These are phyloP conservation scores for Coemansia sp. DNA, from an alignment of 192 early-diverging fungal species.

Conservation along the genomic window DNA sequence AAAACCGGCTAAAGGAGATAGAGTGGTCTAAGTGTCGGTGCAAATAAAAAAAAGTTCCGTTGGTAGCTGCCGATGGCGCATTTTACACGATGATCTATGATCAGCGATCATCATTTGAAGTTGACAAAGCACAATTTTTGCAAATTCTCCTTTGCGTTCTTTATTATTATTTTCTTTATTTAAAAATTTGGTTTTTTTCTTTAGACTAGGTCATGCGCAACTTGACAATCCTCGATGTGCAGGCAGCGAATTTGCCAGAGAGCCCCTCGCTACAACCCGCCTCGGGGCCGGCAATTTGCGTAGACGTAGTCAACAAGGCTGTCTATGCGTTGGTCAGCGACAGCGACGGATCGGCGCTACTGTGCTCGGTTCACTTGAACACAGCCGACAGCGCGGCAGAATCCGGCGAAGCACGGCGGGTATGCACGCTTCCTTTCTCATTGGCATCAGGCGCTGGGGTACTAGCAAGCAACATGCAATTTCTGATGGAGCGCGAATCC, in stretches of 20 bases:
- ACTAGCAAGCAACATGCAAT: constrained; percentile 39
- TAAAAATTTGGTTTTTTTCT: not conserved
- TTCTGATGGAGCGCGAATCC: constrained; percentile 55
- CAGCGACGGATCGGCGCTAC: not conserved
- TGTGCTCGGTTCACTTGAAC: constrained; percentile 4
- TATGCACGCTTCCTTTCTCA: constrained; percentile 16
- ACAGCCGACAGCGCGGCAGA: not conserved
- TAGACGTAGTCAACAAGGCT: constrained; percentile 10
- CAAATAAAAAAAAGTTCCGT: too few relatives aligned
- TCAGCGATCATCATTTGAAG: not conserved
- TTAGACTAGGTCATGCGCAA: constrained; percentile 23
- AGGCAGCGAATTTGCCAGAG: constrained; percentile 14
- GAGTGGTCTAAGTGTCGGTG: too few relatives aligned
- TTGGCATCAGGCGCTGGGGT: constrained; percentile 11
- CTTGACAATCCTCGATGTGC: constrained; percentile 19
- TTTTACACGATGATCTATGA: too few relatives aligned
- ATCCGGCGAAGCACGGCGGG: not conserved
- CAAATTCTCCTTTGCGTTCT: not conserved
- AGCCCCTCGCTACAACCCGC: not conserved
- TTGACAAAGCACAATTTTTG: not conserved
- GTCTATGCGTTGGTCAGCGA: constrained; percentile 14
- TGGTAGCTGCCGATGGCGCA: too few relatives aligned
- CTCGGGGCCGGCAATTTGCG: constrained; percentile 13
- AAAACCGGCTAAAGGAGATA: not conserved
- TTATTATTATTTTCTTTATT: not conserved